Percentiles rank a stretch among this genome's conserved stretches.
These are phyloP conservation scores for Wallacemonas rigidus DNA, from an alignment of 208 protist genomes.

Conservation along the genomic window DNA sequence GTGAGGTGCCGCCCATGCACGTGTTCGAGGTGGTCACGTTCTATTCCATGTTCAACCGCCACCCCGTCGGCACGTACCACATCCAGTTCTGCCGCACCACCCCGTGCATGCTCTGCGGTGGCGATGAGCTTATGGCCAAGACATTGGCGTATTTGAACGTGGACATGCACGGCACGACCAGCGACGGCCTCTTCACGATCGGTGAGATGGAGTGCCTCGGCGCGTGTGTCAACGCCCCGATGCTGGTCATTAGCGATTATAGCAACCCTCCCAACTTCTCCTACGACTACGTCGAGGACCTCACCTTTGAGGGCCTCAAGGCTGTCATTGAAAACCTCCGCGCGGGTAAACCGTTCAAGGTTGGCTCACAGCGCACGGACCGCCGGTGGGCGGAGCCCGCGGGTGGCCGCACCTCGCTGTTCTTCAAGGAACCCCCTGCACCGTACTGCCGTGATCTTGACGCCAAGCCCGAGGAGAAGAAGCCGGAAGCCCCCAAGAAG, in stretches of 20 bases:
- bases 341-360: constrained; percentile 71
- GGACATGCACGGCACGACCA: constrained; percentile 84
- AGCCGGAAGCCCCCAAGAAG: constrained; percentile 40
- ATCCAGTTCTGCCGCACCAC: constrained; percentile 94
- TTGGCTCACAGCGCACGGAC: constrained; percentile 76
- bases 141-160: constrained; percentile 83
- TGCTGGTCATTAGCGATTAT: constrained; percentile 94
- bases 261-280: constrained; percentile 85
- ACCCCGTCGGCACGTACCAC: constrained; percentile 94
- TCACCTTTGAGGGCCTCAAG: constrained; percentile 89
- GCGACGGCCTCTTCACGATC: constrained; percentile 89
- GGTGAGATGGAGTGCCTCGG: constrained; percentile 95
- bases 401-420: constrained; percentile 83
- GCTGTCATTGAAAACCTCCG: constrained; percentile 77
- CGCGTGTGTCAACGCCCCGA: constrained; percentile 93
- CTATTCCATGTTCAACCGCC: constrained; percentile 96
- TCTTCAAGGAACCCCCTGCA: constrained; percentile 80
- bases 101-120: constrained; percentile 92
- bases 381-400: constrained; percentile 70
- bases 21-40: constrained; percentile 94
- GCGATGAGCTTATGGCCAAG: constrained; percentile 84
- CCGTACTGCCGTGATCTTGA: constrained; percentile 90
- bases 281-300: constrained; percentile 91
- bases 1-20: constrained; percentile 89
- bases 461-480: constrained; percentile 56